Percentiles rank a stretch among this genome's conserved stretches.
Conservation (phyloP, 345 rosid genomes). For the Camelina hispida region DNA sequence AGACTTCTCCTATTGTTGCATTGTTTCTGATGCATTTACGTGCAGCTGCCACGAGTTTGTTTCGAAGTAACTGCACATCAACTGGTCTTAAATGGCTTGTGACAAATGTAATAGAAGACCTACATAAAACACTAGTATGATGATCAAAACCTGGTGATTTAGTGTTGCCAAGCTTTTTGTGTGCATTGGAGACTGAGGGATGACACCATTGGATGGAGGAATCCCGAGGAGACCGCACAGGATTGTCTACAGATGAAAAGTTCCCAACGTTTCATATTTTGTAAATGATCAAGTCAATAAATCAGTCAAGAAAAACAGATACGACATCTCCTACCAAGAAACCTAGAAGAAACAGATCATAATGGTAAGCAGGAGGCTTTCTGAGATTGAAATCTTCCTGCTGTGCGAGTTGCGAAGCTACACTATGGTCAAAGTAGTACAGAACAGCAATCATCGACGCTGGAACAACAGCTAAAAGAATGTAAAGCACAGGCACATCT, state of each 20-base stretch:
- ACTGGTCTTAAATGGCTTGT: not conserved
- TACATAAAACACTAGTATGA: not conserved
- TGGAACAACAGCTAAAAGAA: constrained; percentile 85
- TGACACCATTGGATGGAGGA: constrained; percentile 85
- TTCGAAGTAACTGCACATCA: constrained; percentile 65
- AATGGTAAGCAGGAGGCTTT: constrained; percentile 86
- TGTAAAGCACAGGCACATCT: constrained; percentile 78
- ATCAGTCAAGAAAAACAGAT: constrained; percentile 25
- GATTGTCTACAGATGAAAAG: constrained; percentile 54
- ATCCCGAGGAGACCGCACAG: constrained; percentile 78
- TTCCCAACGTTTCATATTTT: constrained; percentile 5
- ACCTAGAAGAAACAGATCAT: constrained; percentile 89
- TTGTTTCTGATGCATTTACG: constrained; percentile 61
- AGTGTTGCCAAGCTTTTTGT: constrained; percentile 83
- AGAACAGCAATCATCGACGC: constrained; percentile 96
- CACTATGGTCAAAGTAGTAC: constrained; percentile 93
- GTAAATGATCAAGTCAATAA: constrained; percentile 5
- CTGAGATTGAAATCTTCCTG: constrained; percentile 91
- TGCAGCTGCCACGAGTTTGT: constrained; percentile 64
- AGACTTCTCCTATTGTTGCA: constrained; percentile 68
- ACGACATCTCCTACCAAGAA: constrained; percentile 59
- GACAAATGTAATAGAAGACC: not conserved
- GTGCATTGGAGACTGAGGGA: constrained; percentile 91
- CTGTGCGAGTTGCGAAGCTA: constrained; percentile 94
- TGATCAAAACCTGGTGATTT: constrained; percentile 66